Conservation (phyloP, 148 eudicot species). For the Persicaria tinctoria region DNA sequence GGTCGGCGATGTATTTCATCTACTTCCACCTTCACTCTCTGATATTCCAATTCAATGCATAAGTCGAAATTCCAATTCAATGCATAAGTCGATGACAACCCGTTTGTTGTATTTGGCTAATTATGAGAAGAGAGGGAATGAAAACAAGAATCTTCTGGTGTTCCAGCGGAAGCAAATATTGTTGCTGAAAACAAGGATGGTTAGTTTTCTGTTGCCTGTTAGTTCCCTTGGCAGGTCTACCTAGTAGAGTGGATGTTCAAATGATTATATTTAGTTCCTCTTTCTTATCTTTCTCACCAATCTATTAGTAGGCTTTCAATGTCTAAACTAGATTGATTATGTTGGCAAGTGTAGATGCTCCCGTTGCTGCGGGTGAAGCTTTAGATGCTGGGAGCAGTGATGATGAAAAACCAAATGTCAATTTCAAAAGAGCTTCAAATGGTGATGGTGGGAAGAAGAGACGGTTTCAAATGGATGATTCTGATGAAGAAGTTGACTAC, state of each 20-base stretch:
- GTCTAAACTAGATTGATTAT: slow-evolving; percentile 6
- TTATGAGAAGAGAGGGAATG: background rate
- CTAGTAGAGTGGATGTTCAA: background rate
- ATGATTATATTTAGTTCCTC: background rate
- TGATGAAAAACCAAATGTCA: slow-evolving; percentile 53
- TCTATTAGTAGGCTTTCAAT: background rate
- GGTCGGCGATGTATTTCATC: slow-evolving; percentile 54
- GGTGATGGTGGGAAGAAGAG: slow-evolving; percentile 78
- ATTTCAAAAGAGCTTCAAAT: slow-evolving; percentile 64
- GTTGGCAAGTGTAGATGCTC: slow-evolving; percentile 66
- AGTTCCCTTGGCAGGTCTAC: background rate
- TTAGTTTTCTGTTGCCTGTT: slow-evolving; percentile 19
- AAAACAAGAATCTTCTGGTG: slow-evolving; percentile 18
- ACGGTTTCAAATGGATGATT: slow-evolving; percentile 69
- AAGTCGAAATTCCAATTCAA: no score
- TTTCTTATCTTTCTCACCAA: background rate
- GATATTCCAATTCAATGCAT: background rate
- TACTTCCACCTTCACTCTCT: background rate
- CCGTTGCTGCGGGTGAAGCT: slow-evolving; percentile 50
- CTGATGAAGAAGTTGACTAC: slow-evolving; percentile 82
- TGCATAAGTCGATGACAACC: no score
- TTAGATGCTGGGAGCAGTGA: slow-evolving; percentile 62
- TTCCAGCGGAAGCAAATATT: slow-evolving; percentile 28
- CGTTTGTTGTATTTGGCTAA: background rate
- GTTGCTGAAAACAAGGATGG: slow-evolving; percentile 35